These are phyloP conservation scores for Harrya chromipes DNA, from an alignment of 768 basidiomycete species.

Conservation along the genomic window DNA sequence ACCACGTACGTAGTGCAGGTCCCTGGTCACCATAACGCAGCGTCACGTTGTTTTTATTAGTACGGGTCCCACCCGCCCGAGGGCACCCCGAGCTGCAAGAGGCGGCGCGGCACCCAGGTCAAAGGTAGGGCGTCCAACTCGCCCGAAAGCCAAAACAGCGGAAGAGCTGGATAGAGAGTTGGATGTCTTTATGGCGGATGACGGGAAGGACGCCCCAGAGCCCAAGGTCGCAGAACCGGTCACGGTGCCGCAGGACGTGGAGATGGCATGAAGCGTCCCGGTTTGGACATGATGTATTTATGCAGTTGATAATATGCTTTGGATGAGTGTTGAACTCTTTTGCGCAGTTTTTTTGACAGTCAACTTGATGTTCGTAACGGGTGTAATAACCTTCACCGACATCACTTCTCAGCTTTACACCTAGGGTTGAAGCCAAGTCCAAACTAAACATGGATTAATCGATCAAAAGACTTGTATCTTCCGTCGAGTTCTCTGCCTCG, in stretches of 20 bases:
- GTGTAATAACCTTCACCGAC: too few relatives aligned
- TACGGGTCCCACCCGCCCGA: constrained; percentile 45
- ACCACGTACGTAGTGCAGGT: constrained; percentile 12
- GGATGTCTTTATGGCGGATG: constrained; percentile 80
- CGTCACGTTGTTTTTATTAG: constrained; percentile 9
- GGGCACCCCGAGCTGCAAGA: constrained; percentile 26
- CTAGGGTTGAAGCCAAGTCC: too few relatives aligned
- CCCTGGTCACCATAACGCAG: neutral
- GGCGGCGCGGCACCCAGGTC: neutral
- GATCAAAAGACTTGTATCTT: too few relatives aligned
- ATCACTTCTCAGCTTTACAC: too few relatives aligned
- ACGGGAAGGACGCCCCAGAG: constrained; percentile 26
- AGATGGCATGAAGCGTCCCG: constrained; percentile 42
- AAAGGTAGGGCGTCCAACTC: constrained; percentile 30
- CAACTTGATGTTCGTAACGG: too few relatives aligned
- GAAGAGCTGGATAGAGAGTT: constrained; percentile 87
- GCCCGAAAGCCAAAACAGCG: constrained; percentile 64
- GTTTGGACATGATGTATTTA: constrained; percentile 7
- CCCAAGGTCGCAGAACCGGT: constrained; percentile 11
- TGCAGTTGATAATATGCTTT: constrained; percentile 18
- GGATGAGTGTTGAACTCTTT: too few relatives aligned
- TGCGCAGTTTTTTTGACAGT: too few relatives aligned
- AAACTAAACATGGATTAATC: too few relatives aligned
- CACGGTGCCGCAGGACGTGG: constrained; percentile 43
- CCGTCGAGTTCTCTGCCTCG: too few relatives aligned